Evolutionary conservation across 2,329 filamentous ascomycete genomes (phyloP), one percentile per base, ranked within the genome.

Genomic region (Myriosclerotinia scirpicola): DNA sequence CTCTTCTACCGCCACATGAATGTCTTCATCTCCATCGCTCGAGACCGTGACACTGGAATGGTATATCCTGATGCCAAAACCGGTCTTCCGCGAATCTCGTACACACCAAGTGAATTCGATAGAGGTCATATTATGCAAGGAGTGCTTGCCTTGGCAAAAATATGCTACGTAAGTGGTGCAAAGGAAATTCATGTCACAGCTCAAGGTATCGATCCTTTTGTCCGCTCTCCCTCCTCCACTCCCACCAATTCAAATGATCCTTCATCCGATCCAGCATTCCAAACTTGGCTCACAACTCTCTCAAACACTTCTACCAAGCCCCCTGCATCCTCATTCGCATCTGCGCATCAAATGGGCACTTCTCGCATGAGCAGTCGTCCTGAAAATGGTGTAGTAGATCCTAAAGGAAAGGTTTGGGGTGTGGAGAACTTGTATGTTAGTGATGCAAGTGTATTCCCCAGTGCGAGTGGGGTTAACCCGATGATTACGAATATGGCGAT

Each of bases 271-370:
- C 77, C 82, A 1, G 78, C 75, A 1, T 92, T 93, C 77, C 79
- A 80, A 40, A 78, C 80, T 9, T 93, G 90, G 90, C 77, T 91
- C 2, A 75, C 76, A 7, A 75, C 7, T 0, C 54, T 66, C 40
- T 54, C 64, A 15, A 44, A 15, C 8, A 62, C 40, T 6, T 44
- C 26, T 22, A 61, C 55, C 9, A 61, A 66, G 12, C 64, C 55
- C 38, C 55, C 55, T 38, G 17, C 58, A 17, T 53, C 30, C 76
- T 79, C 59, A n/a, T 91, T 86, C 73, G 79, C 82, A 40, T 90
- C 87, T n/a, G 91, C 90, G 22, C 91, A 94, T 77, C 91, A 93
- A 79, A 93, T 93, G 90, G 89, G 90, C 30, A 86, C 86, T 12
- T 91, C 89, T 73, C 81, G 89, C 3, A 94, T 93, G 91, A 86